Evolutionary conservation across 192 early-diverging fungal species (phyloP), one percentile per base, ranked within the genome.

Genomic region (Mortierella antarctica): DNA sequence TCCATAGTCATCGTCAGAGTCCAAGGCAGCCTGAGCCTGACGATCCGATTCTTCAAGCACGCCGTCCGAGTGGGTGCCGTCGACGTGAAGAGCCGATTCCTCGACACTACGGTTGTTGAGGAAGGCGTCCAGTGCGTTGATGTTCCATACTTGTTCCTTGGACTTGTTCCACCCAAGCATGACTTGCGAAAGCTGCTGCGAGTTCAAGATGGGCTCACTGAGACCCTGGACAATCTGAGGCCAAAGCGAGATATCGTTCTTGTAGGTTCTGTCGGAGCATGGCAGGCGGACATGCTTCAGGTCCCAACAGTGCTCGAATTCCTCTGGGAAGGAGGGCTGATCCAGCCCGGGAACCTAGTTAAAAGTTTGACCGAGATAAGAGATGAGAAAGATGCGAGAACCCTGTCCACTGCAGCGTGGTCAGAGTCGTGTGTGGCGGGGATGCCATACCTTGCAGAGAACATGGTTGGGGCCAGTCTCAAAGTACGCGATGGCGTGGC

Each of bases 141-240:
- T 67, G 54, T 80, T 80, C 77, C 77, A 80, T 11, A 50, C 64
- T 4, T 57, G 57, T 13, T 67, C 49, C 65, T 72, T 71, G 57
- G 52, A 54, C 60, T 62, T 60, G 57, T 66, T 71, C 77, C 77
- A 80, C 5, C 70, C 65, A 7, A 80, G 65, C 64, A 80, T 80
- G 5, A 72, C 45, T 6, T 67, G 58, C 1, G 65, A 71, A 6
- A 80, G 65, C 31, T 80, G 67, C 18, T 62, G 52, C 14, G 65
- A 62, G 54, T 41, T 72, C 5, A 48, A 21, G 42, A 80, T 80
- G 5, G 69, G 57, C 14, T 71, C 63, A 1, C 18, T 23, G 47
- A 80, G 60, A 1, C 65, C 65, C 39, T 61, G 15, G 55, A 72
- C 65, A 6, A 80, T 80, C 65, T 67, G 53, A 21, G 77, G 77